phyloP scores from a whole-genome alignment of 306 rosid species.

The Arachis stenosperma region DNA sequence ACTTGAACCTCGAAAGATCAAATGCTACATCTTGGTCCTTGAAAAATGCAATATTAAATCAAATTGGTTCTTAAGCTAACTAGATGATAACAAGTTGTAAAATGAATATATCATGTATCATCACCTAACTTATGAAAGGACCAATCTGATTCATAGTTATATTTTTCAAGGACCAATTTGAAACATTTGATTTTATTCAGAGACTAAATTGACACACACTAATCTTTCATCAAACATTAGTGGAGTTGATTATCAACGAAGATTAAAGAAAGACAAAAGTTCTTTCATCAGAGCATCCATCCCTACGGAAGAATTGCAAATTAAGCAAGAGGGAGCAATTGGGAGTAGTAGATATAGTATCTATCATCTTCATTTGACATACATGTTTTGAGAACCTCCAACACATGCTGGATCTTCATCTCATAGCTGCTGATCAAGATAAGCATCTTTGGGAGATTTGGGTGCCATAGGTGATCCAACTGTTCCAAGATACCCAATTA shows the following conservation, averaged over 20 bases:
- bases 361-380: conserved; percentile 30
- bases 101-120: too few relatives aligned
- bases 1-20: too few relatives aligned
- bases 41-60: too few relatives aligned
- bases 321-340: conserved; percentile 13
- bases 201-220: too few relatives aligned
- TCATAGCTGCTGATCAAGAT: conserved; percentile 83
- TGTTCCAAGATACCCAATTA: conserved; percentile 58
- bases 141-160: too few relatives aligned
- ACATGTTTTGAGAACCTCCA: conserved; percentile 5
- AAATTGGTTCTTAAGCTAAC: too few relatives aligned
- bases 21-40: too few relatives aligned
- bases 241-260: background rate
- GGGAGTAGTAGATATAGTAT: conserved; percentile 13
- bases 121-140: too few relatives aligned
- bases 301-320: background rate
- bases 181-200: too few relatives aligned
- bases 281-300: conserved; percentile 26
- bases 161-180: too few relatives aligned
- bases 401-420: conserved; percentile 24
- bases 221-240: too few relatives aligned
- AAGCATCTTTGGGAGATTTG: conserved; percentile 60
- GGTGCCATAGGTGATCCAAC: conserved; percentile 62
- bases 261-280: conserved; percentile 1
- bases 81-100: too few relatives aligned